Conservation (phyloP, 2,329 filamentous ascomycete species). For the Gaeumannomyces sp. region DNA sequence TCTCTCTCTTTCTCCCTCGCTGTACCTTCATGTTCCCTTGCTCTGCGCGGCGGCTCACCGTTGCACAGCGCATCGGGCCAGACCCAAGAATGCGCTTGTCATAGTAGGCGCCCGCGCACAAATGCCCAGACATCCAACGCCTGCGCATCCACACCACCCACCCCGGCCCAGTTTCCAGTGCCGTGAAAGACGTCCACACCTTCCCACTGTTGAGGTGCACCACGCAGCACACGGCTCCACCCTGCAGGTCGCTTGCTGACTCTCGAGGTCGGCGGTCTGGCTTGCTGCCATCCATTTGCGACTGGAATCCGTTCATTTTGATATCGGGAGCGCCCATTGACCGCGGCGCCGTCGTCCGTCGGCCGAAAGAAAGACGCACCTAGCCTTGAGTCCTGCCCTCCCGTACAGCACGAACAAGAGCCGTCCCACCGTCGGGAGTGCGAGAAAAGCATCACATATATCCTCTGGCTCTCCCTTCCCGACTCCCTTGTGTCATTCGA, state of each 20-base stretch:
- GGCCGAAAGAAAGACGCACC: background rate
- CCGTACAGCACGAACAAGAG: background rate
- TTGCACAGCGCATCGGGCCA: background rate
- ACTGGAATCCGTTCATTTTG: background rate
- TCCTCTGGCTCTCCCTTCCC: background rate
- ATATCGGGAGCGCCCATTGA: background rate
- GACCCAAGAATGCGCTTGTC: background rate
- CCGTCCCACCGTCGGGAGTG: background rate
- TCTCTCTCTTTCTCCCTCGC: background rate
- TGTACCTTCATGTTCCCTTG: background rate
- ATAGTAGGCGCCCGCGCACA: background rate
- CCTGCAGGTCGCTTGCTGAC: background rate
- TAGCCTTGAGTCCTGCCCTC: background rate
- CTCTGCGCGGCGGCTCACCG: slow-evolving; percentile 1
- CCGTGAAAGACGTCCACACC: background rate
- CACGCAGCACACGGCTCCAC: background rate
- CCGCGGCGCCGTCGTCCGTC: background rate
- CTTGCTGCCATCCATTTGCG: background rate
- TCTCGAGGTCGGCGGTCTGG: background rate
- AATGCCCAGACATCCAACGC: slow-evolving; percentile 1
- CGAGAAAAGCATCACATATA: background rate
- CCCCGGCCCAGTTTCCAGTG: background rate
- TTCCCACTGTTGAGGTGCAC: background rate
- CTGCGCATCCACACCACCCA: background rate
- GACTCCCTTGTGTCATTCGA: background rate